A percentile compares a stretch with the other conserved stretches of the same genome.
Evolutionary conservation across 345 rosid genomes (phyloP).

Genomic region (Camelina neglecta): DNA sequence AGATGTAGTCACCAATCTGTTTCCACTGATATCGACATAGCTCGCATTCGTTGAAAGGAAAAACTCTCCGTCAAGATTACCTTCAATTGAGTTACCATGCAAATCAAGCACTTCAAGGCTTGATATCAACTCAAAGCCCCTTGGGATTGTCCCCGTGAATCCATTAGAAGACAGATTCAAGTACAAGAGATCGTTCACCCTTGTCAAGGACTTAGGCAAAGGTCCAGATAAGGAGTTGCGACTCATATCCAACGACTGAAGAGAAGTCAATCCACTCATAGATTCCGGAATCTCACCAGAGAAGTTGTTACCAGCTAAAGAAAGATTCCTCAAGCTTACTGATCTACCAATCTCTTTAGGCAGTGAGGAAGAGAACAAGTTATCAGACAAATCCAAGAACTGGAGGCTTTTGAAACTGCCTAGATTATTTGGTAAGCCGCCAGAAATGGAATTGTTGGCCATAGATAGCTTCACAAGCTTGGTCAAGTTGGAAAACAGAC

Average conservation of each 20-base stretch:
- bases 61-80: constrained; percentile 76
- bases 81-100: constrained; percentile 79
- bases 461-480: constrained; percentile 89
- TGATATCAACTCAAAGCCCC: constrained; percentile 69
- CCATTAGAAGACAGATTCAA: constrained; percentile 79
- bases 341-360: constrained; percentile 71
- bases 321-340: constrained; percentile 68
- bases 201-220: constrained; percentile 63
- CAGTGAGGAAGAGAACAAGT: constrained; percentile 67
- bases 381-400: constrained; percentile 80
- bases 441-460: constrained; percentile 85
- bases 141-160: constrained; percentile 67
- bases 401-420: constrained; percentile 73
- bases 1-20: constrained; percentile 60
- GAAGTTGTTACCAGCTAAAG: constrained; percentile 87
- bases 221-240: constrained; percentile 81
- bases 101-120: constrained; percentile 82
- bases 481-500: constrained; percentile 80
- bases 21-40: constrained; percentile 80
- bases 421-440: constrained; percentile 66
- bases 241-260: constrained; percentile 90
- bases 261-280: constrained; percentile 62
- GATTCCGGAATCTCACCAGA: constrained; percentile 83
- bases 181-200: constrained; percentile 61
- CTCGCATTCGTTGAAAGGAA: constrained; percentile 82